These are phyloP conservation scores for Boletus rubropictus DNA, from an alignment of 768 basidiomycete genomes.

Conservation along the genomic window DNA sequence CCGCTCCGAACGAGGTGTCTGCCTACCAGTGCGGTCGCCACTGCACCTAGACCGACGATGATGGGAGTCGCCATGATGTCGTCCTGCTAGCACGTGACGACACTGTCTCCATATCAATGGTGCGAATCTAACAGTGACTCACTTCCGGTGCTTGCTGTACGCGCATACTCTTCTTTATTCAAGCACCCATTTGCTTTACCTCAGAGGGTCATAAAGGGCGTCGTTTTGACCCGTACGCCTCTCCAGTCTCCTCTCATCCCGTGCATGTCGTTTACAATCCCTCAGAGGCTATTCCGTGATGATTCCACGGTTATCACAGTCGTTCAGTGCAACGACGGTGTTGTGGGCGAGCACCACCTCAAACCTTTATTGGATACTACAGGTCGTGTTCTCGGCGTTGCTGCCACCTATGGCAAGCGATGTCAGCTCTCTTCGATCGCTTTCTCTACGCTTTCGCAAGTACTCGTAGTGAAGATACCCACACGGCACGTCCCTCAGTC, in stretches of 20 bases:
- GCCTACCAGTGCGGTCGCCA: conserved; percentile 71
- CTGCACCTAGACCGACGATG: conserved; percentile 69
- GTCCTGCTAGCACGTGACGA: conserved; percentile 7
- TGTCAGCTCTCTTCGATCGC: conserved; percentile 35
- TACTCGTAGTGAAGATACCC: conserved; percentile 33
- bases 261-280: conserved; percentile 20
- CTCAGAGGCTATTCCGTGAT: conserved; percentile 32
- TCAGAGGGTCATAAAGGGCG: conserved; percentile 5
- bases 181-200: neutral
- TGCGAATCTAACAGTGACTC: conserved; percentile 6
- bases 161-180: neutral
- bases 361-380: conserved; percentile 27
- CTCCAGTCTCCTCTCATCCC: neutral
- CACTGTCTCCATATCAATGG: conserved; percentile 8
- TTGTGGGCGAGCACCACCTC: conserved; percentile 22
- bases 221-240: neutral
- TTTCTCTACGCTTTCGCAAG: conserved; percentile 33
- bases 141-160: conserved; percentile 13
- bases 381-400: conserved; percentile 33
- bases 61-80: conserved; percentile 69
- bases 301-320: conserved; percentile 26
- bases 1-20: conserved; percentile 65
- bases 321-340: conserved; percentile 22
- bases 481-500: conserved; percentile 7
- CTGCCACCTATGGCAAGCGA: conserved; percentile 36